These are phyloP conservation scores for Emergomyces africanus DNA, from an alignment of 2,329 filamentous ascomycete genomes.

Conservation along the genomic window DNA sequence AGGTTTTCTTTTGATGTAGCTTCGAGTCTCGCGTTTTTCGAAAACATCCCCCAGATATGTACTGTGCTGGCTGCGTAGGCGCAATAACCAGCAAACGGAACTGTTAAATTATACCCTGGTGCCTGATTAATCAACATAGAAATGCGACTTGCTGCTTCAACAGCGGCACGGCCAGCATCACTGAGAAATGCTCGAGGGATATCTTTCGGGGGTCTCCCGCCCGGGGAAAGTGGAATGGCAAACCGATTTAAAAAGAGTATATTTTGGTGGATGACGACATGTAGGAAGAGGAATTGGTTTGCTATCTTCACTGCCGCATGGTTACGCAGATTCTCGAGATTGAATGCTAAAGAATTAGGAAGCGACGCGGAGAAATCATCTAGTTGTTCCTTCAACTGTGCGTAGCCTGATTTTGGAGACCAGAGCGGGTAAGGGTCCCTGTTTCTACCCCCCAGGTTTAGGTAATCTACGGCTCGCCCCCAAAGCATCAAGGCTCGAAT, in stretches of 20 bases:
- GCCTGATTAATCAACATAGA: slow-evolving; percentile 72
- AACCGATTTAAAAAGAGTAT: slow-evolving; percentile 83
- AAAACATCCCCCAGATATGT: slow-evolving; percentile 88
- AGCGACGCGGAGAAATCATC: slow-evolving; percentile 57
- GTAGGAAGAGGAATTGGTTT: slow-evolving; percentile 85
- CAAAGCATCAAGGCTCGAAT: slow-evolving; percentile 75
- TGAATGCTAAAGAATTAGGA: slow-evolving; percentile 62
- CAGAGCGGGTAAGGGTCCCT: slow-evolving; percentile 66
- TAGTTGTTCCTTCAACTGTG: slow-evolving; percentile 55
- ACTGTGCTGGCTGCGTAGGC: slow-evolving; percentile 88
- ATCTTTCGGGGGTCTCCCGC: slow-evolving; percentile 51
- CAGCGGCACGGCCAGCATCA: slow-evolving; percentile 60
- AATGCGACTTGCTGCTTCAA: slow-evolving; percentile 75
- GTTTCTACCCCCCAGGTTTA: slow-evolving; percentile 81
- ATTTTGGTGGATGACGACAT: slow-evolving; percentile 81
- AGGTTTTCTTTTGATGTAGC: slow-evolving; percentile 70
- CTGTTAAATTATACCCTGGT: slow-evolving; percentile 66
- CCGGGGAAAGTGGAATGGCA: slow-evolving; percentile 57
- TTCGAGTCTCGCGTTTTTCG: slow-evolving; percentile 64
- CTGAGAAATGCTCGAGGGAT: slow-evolving; percentile 67
- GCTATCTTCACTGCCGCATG: slow-evolving; percentile 75
- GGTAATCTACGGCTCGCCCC: slow-evolving; percentile 78
- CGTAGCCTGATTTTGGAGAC: slow-evolving; percentile 66
- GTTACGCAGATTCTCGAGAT: slow-evolving; percentile 65
- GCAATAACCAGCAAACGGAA: slow-evolving; percentile 89